phyloP scores from a whole-genome alignment of 2,329 filamentous ascomycete species.

The Blastomyces emzantsi region DNA sequence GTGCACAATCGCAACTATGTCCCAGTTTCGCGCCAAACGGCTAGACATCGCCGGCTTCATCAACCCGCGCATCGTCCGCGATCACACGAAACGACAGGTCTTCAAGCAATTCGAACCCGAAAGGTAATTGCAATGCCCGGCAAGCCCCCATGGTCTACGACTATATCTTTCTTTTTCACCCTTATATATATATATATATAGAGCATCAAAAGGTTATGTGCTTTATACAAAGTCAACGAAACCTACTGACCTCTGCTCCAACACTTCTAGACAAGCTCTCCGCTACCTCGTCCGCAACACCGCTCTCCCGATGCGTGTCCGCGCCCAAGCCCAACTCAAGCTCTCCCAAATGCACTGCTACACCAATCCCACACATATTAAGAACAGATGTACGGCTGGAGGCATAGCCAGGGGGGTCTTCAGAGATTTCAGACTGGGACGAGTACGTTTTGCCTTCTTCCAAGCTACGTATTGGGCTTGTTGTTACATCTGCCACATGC shows the following conservation, averaged over 20 bases:
- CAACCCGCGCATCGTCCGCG: slow-evolving; percentile 79
- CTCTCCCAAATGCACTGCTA: slow-evolving; percentile 94
- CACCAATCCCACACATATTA: slow-evolving; percentile 85
- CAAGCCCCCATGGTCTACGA: background rate
- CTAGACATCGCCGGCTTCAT: slow-evolving; percentile 81
- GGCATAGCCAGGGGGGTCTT: slow-evolving; percentile 89
- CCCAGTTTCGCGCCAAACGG: slow-evolving; percentile 82
- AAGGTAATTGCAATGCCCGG: slow-evolving; percentile 48
- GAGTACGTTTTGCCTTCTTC: slow-evolving; percentile 53
- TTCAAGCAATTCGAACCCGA: slow-evolving; percentile 81
- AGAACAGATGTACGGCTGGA: slow-evolving; percentile 84
- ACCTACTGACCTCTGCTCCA: background rate
- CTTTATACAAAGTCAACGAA: background rate
- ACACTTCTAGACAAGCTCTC: slow-evolving; percentile 64
- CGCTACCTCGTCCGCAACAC: slow-evolving; percentile 93
- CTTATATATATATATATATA: background rate
- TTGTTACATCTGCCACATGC: background rate
- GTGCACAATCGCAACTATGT: slow-evolving; percentile 45
- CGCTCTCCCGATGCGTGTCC: slow-evolving; percentile 66
- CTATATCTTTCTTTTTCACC: background rate
- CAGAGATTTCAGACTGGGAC: slow-evolving; percentile 81
- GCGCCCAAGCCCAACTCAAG: slow-evolving; percentile 88
- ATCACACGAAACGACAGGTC: slow-evolving; percentile 93
- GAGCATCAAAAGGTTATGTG: background rate
- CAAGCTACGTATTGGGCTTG: background rate